phyloP scores from a whole-genome alignment of 2,329 filamentous ascomycete species.

The Ceratocystis destructans region DNA sequence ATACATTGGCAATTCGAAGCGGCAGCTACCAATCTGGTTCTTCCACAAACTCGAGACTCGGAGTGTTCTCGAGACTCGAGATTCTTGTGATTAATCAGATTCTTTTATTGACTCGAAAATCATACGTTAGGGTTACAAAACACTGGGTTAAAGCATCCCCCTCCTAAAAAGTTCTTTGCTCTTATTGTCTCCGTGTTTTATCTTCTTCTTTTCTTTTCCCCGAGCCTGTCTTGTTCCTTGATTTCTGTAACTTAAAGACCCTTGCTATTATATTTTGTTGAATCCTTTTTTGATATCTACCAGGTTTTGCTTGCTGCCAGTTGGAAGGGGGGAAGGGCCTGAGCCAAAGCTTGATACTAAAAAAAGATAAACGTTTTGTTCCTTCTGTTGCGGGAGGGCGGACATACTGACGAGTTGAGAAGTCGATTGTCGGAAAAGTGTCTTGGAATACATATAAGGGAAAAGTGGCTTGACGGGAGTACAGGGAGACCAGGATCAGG shows the following conservation, averaged over 20 bases:
- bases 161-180: not conserved
- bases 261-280: not conserved
- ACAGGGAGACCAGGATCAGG: not conserved
- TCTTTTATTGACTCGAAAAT: not conserved
- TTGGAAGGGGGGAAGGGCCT: not conserved
- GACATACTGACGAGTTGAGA: slow-evolving; percentile 3
- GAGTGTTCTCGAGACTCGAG: too few species aligned
- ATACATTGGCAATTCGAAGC: not conserved
- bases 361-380: not conserved
- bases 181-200: not conserved
- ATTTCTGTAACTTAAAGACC: not conserved
- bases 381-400: not conserved
- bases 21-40: too few species aligned
- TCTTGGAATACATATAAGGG: not conserved
- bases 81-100: not conserved
- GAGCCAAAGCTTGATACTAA: not conserved
- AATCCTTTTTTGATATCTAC: not conserved
- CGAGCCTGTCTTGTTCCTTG: not conserved
- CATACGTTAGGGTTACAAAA: not conserved
- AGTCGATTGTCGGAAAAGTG: slow-evolving; percentile 3
- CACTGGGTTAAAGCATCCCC: too few species aligned
- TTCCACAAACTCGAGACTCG: too few species aligned
- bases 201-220: not conserved
- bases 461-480: not conserved
- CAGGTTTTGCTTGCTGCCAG: not conserved